Conservation (phyloP, 108 stramenopile species). For the Fistulifera pelliculosa region DNA sequence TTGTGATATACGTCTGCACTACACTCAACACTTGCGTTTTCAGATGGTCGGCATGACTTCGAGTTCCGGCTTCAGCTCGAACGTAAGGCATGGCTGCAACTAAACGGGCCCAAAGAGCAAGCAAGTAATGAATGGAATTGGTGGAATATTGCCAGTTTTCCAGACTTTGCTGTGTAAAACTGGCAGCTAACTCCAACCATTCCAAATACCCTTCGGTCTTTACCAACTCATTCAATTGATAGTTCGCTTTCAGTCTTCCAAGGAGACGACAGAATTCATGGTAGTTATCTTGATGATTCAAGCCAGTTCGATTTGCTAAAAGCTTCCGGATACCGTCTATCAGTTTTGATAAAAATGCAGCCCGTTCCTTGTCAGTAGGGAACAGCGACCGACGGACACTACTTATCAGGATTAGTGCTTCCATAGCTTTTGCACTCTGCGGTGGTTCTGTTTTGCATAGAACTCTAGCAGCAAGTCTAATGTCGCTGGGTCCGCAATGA, state of each 20-base stretch:
- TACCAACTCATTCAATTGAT: constrained; percentile 93
- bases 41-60: constrained; percentile 78
- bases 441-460: constrained; percentile 93
- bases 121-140: constrained; percentile 94
- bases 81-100: constrained; percentile 98
- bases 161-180: constrained; percentile 88
- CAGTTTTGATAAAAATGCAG: constrained; percentile 78
- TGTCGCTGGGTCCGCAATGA: constrained; percentile 83
- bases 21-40: constrained; percentile 87
- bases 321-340: constrained; percentile 86
- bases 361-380: constrained; percentile 89
- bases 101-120: constrained; percentile 92
- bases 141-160: constrained; percentile 94
- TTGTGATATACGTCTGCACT: constrained; percentile 85
- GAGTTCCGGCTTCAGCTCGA: constrained; percentile 80
- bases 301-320: constrained; percentile 83
- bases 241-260: constrained; percentile 95
- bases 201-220: constrained; percentile 90
- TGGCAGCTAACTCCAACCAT: constrained; percentile 88
- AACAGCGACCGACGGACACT: constrained; percentile 90
- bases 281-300: constrained; percentile 94
- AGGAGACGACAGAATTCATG: constrained; percentile 96
- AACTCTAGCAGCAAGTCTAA: constrained; percentile 88
- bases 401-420: constrained; percentile 83
- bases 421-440: constrained; percentile 84